phyloP scores from a whole-genome alignment of 179 eudicot species.

The Carnegiea gigantea region DNA sequence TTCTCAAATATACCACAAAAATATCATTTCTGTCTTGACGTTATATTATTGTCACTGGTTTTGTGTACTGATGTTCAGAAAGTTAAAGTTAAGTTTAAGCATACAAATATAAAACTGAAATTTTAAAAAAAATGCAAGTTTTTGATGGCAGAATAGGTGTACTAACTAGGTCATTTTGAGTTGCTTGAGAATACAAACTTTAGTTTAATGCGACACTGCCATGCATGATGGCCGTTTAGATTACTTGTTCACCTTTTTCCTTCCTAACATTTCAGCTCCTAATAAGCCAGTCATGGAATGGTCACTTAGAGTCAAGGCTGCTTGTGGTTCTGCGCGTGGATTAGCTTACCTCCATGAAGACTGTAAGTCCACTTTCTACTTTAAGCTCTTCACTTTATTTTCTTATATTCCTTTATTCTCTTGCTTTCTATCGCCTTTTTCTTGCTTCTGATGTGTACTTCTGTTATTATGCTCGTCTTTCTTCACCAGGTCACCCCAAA shows the following conservation, averaged over 20 bases:
- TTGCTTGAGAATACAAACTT: too few species aligned
- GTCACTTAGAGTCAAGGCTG: slow-evolving; percentile 79
- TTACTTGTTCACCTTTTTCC: not conserved
- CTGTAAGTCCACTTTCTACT: slow-evolving; percentile 48
- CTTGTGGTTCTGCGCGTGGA: slow-evolving; percentile 96
- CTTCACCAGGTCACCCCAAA: slow-evolving; percentile 74
- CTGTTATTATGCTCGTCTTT: not conserved
- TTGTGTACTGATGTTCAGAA: not conserved
- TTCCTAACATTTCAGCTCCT: slow-evolving; percentile 44
- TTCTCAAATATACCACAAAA: not conserved
- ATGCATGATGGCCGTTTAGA: too few species aligned
- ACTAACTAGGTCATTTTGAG: too few species aligned
- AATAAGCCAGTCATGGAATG: slow-evolving; percentile 77
- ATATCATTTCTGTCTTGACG: not conserved
- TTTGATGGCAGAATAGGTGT: too few species aligned
- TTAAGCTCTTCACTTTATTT: not conserved
- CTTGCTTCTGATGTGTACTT: slow-evolving; percentile 1
- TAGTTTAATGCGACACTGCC: too few species aligned
- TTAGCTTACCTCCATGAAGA: slow-evolving; percentile 96
- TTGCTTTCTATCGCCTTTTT: not conserved
- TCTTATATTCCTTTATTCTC: not conserved
- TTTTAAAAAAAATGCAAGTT: too few species aligned
- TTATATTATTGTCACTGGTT: not conserved
- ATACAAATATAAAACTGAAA: too few species aligned
- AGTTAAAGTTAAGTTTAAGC: too few species aligned